Base-by-base conservation (phyloP, 164 flowering plant genomes). In the Vitis riparia region DNA sequence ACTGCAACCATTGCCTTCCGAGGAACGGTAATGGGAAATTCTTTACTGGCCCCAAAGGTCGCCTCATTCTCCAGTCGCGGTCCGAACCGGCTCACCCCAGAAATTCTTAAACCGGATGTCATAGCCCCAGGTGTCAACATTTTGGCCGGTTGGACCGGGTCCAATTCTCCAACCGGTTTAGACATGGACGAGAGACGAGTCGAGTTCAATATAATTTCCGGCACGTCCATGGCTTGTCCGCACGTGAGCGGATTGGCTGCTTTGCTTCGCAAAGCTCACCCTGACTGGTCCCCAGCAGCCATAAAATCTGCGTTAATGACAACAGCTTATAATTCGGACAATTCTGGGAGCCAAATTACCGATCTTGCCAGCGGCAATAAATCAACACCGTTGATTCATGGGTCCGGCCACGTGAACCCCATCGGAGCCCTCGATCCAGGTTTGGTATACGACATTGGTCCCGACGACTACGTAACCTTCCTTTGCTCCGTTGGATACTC, bases 191-290 rank as follows among this genome's bases (percentile, higher is more conserved):
- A 87, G 14, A 80, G 99, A 71, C 78, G 93, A 19, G 97, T 88
- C 7, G 86, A 88, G 59, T 96, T 91, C 77, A 93, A 90, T 61
- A 89, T 96, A 1, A 87, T 90, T 1, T 90, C 99, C 0, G 98
- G 99, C 50, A 96, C 98, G 1, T 96, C 99, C 8, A 93, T 96
- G 97, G 76, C 98, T 32, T 93, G 97, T 72, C 98, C 99, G 1
- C 99, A 93, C 56, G 99, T 86, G 12, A 91, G 97, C 55, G 98
- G 98, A 5, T 66, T 95, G 29, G 98, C 97, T n/a, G 98, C 97
- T 8, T 58, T 95, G 84, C 92, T 95, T 4, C 73, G 87, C 0
- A 83, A 83, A 63, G 93, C 94, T 27, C 67, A 85, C 72, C 95
- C 95, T 0, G 50, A 63, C 30, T 95, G 97, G 97, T 75, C 85